Base-by-base conservation (phyloP, 495 filamentous ascomycete species). In the Annulohypoxylon maeteangense region DNA sequence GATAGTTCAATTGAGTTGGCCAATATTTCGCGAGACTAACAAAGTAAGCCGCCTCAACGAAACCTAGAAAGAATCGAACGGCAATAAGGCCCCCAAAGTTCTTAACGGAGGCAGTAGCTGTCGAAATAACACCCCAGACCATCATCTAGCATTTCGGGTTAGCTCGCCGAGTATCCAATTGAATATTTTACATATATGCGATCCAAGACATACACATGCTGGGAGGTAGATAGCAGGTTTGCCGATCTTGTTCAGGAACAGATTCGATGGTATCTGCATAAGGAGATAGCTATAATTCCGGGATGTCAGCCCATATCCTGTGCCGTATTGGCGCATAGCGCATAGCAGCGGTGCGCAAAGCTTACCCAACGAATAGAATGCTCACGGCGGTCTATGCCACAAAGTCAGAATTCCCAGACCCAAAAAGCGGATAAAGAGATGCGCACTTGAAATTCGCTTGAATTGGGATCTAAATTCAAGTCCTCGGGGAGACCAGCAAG, bases 351-450 rank as follows among this genome's bases (percentile, higher is more conserved):
- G 25, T 31, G 42, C 42, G 7, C 11, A 38, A 31, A 38, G 86
- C 80, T 70, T 91, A 92, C 60, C 91, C 91, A 6, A 92, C 91
- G 71, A 93, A 93, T 47, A 92, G 78, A 50, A 92, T 91, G 72
- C 85, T 89, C 58, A 92, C 85, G 20, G 84, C 80, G 3, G 90
- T 91, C 80, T 87, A 64, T 1, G 22, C 2, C 22, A 64, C 29
- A 31, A 56, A 4, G 20, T 78, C 31, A 78, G 18, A 12, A 58
- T 53, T 7, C 44, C 51, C 22, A 44, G n/a, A 8, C 1, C 38
- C 40, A 77, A 36, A 79, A 80, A 11, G 77, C 76, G 7, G 81
- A 78, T 59, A 32, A 36, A 12, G 11, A 22, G 29, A 20, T 29
- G 44, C 77, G n/a, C 44, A 81, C 79, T 68, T 90, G 86, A 62